These are phyloP conservation scores for Penicillium alfredii DNA, from an alignment of 495 filamentous ascomycete species.

Conservation along the genomic window DNA sequence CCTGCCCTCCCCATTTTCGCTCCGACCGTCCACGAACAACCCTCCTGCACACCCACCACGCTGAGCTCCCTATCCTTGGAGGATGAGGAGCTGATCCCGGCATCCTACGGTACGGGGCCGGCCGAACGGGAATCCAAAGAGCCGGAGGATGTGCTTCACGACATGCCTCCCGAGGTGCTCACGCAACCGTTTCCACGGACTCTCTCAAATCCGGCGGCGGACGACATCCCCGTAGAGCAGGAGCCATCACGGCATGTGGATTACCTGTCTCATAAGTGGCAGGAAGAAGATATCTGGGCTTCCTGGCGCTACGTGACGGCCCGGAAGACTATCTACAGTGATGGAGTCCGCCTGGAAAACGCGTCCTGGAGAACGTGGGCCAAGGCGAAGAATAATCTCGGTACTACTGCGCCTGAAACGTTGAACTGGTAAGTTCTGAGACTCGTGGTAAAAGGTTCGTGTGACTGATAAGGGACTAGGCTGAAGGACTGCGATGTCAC, in stretches of 20 bases:
- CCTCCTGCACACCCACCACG: too few relatives aligned
- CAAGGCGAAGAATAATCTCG: slow-evolving; percentile 77
- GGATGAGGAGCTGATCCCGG: slow-evolving; percentile 52
- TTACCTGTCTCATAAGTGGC: slow-evolving; percentile 93
- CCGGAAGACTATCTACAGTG: slow-evolving; percentile 68
- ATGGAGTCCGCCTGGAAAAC: slow-evolving; percentile 82
- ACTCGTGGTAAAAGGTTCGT: too few relatives aligned
- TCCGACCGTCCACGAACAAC: too few relatives aligned
- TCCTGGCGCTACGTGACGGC: slow-evolving; percentile 91
- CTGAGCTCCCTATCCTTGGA: slow-evolving; percentile 59
- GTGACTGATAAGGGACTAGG: slow-evolving; percentile 48
- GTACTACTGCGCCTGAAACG: slow-evolving; percentile 80
- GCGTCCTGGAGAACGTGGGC: slow-evolving; percentile 98
- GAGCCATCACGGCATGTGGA: slow-evolving; percentile 91
- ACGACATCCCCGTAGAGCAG: slow-evolving; percentile 71
- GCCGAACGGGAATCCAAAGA: slow-evolving; percentile 14
- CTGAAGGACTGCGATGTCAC: slow-evolving; percentile 96
- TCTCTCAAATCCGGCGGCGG: slow-evolving; percentile 50
- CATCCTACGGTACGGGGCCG: slow-evolving; percentile 44
- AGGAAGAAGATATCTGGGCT: slow-evolving; percentile 95
- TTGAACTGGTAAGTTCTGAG: too few relatives aligned
- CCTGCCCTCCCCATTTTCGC: too few relatives aligned
- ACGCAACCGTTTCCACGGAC: slow-evolving; percentile 14
- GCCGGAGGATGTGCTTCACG: slow-evolving; percentile 9
- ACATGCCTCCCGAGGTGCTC: slow-evolving; percentile 23